These are phyloP conservation scores for Phytopythium sindhum DNA, from an alignment of 352 stramenopile species.

Conservation along the genomic window DNA sequence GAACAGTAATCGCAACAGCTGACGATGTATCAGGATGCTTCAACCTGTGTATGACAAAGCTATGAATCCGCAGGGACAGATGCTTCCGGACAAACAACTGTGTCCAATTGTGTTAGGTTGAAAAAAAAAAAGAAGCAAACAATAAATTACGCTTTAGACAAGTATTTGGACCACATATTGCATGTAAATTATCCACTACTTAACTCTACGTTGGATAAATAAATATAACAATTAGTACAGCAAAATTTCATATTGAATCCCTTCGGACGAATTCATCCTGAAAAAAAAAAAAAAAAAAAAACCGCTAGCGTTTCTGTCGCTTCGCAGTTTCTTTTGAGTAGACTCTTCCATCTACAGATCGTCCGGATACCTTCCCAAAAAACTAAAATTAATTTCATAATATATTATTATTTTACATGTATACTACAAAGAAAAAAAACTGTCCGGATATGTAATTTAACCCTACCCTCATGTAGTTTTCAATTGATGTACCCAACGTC, in stretches of 20 bases:
- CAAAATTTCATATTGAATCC: not conserved
- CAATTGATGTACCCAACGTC: not conserved
- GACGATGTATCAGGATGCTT: too few relatives aligned
- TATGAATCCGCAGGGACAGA: not conserved
- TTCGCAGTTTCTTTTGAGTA: conserved; percentile 4
- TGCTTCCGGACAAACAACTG: not conserved
- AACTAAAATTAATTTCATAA: too few relatives aligned
- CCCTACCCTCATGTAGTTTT: not conserved
- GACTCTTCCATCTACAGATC: not conserved
- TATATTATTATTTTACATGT: too few relatives aligned
- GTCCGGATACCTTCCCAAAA: too few relatives aligned
- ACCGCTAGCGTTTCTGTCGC: not conserved
- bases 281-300: not conserved
- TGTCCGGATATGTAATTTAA: not conserved
- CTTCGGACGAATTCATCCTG: not conserved
- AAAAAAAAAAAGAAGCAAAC: too few relatives aligned
- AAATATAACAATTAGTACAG: too few relatives aligned
- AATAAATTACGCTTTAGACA: too few relatives aligned
- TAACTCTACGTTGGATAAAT: too few relatives aligned
- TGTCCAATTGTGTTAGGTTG: not conserved
- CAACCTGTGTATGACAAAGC: too few relatives aligned
- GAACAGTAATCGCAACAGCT: too few relatives aligned
- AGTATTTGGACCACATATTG: too few relatives aligned
- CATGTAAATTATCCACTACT: too few relatives aligned
- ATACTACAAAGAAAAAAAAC: not conserved